Conservation (phyloP, 495 filamentous ascomycete species). For the Venustampulla echinocandica region DNA sequence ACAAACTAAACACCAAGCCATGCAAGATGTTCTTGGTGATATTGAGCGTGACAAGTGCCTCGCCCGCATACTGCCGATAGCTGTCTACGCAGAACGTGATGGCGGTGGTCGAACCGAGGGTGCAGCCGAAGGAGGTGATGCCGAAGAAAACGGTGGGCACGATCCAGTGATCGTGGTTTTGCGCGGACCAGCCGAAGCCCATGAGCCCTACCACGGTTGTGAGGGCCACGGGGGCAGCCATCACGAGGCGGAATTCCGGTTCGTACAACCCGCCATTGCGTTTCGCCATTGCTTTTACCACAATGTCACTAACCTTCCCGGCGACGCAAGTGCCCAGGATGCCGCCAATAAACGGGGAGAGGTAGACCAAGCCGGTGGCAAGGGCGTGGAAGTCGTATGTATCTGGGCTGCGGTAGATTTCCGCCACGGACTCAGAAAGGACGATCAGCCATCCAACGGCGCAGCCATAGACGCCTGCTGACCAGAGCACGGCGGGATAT, state of each 20-base stretch:
- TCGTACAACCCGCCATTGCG: conserved; percentile 93
- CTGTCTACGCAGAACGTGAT: conserved; percentile 94
- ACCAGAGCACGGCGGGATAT: conserved; percentile 90
- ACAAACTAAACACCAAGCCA: conserved; percentile 81
- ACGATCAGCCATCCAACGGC: conserved; percentile 96
- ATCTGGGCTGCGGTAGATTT: conserved; percentile 58
- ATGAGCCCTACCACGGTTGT: conserved; percentile 80
- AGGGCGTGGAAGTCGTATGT: conserved; percentile 73
- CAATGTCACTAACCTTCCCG: conserved; percentile 77
- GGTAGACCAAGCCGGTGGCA: conserved; percentile 77
- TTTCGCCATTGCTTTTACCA: conserved; percentile 68
- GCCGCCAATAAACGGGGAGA: conserved; percentile 83
- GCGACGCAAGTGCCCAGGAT: conserved; percentile 86
- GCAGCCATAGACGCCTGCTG: conserved; percentile 73
- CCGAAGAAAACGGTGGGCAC: conserved; percentile 93
- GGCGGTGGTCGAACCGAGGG: conserved; percentile 82
- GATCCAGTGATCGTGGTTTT: conserved; percentile 69
- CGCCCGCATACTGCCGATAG: conserved; percentile 89
- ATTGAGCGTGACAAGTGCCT: conserved; percentile 90
- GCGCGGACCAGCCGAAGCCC: conserved; percentile 87
- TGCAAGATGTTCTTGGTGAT: conserved; percentile 93
- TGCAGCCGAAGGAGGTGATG: conserved; percentile 86
- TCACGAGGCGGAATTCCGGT: conserved; percentile 88
- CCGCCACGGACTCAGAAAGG: conserved; percentile 75
- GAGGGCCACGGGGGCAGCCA: conserved; percentile 75